These are phyloP conservation scores for Pisolithus marmoratus DNA, from an alignment of 768 basidiomycete genomes.

Conservation along the genomic window DNA sequence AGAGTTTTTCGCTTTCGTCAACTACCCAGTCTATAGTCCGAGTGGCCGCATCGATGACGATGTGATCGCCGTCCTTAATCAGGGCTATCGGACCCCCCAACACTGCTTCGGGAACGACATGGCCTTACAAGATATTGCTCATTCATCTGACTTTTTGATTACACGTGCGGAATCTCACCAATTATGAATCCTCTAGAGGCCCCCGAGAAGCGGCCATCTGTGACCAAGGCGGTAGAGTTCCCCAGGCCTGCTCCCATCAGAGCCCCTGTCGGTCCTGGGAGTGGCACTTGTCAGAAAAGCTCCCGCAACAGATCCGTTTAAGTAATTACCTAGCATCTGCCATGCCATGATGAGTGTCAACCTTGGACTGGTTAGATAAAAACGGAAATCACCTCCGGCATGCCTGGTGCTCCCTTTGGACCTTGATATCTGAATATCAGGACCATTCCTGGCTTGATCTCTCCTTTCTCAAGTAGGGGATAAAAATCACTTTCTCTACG, in stretches of 20 bases:
- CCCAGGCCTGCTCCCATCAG: conserved; percentile 81
- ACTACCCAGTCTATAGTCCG: conserved; percentile 71
- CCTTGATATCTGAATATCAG: conserved; percentile 86
- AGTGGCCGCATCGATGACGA: conserved; percentile 65
- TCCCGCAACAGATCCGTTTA: background rate
- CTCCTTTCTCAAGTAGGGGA: conserved; percentile 63
- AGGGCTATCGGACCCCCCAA: conserved; percentile 86
- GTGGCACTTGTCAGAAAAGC: conserved; percentile 6
- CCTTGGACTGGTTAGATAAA: background rate
- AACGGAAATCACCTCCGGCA: conserved; percentile 60
- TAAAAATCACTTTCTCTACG: conserved; percentile 64
- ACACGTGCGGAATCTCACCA: conserved; percentile 25
- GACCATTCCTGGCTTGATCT: conserved; percentile 70
- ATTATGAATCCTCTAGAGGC: conserved; percentile 67
- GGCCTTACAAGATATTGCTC: conserved; percentile 42
- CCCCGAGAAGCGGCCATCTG: conserved; percentile 87
- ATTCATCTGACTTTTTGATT: conserved; percentile 31
- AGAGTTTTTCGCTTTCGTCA: conserved; percentile 55
- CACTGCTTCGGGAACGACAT: conserved; percentile 60
- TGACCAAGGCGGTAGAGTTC: conserved; percentile 74
- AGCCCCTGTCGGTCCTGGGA: conserved; percentile 68
- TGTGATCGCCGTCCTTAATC: conserved; percentile 75
- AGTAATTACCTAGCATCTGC: conserved; percentile 45
- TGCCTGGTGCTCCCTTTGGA: conserved; percentile 87
- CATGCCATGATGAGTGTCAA: conserved; percentile 4